phyloP scores from a whole-genome alignment of 1,139 yeast species.

The Debaryomyces robertsiae region DNA sequence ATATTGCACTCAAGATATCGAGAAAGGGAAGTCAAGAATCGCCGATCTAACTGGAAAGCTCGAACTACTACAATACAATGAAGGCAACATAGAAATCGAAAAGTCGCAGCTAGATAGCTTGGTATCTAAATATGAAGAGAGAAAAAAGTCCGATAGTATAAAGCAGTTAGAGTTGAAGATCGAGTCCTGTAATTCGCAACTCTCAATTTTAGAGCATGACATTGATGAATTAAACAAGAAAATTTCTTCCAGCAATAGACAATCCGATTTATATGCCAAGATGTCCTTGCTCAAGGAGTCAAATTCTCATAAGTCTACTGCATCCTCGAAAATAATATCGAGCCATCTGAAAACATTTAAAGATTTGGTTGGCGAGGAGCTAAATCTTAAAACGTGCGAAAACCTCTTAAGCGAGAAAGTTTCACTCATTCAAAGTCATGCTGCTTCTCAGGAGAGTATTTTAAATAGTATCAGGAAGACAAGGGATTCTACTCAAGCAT shows the following conservation, averaged over 20 bases:
- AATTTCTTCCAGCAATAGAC: conserved; percentile 54
- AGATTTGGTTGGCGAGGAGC: conserved; percentile 20
- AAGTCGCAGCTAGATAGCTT: conserved; percentile 36
- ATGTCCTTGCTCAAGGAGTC: conserved; percentile 46
- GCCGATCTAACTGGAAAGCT: conserved; percentile 37
- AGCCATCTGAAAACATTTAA: conserved; percentile 16
- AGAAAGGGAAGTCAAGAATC: conserved; percentile 32
- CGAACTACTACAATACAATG: conserved; percentile 41
- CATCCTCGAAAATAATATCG: conserved; percentile 17
- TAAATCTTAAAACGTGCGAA: conserved; percentile 29
- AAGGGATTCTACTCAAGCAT: conserved; percentile 17
- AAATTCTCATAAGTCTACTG: conserved; percentile 26
- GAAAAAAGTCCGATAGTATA: conserved; percentile 31
- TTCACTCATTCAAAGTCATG: conserved; percentile 12
- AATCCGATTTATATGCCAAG: conserved; percentile 60
- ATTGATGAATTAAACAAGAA: conserved; percentile 57
- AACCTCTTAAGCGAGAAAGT: conserved; percentile 19
- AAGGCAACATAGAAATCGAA: conserved; percentile 32
- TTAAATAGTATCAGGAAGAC: conserved; percentile 7
- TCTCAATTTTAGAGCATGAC: conserved; percentile 51
- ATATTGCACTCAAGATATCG: conserved; percentile 39
- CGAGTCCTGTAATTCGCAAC: conserved; percentile 36
- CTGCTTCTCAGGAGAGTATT: conserved; percentile 15
- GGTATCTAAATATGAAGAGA: conserved; percentile 29
- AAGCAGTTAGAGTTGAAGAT: conserved; percentile 39